Evolutionary conservation across 2,329 filamentous ascomycete genomes (phyloP), one percentile per base, ranked within the genome.

Genomic region (Paecilomyces sp.): DNA sequence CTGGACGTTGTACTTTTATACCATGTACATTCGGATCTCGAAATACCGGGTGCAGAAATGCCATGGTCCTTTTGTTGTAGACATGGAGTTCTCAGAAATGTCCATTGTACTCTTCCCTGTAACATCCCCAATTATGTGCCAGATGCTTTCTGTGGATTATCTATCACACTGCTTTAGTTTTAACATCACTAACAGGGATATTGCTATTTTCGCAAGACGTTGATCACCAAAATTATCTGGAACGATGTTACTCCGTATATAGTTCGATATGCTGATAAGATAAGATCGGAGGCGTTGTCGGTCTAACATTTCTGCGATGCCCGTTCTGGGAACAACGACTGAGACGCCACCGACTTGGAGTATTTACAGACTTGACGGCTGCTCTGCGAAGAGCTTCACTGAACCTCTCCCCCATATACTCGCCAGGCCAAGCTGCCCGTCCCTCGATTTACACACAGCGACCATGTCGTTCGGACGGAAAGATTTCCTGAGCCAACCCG

Each of bases 401-500:
- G 5, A 47, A 22, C 18, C 41, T 47, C 36, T 33, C 36, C 13
- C 36, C n/a, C 41, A 47, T 47, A 18, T 18, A 47, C n/a, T 33
- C 33, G 54, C 54, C 13, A 36, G 54, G 22, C 34, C 18, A 18
- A 31, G 12, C 33, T 52, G 15, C 24, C 53, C n/a, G 55, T 51
- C 11, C 56, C 54, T 52, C 31, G 31, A 9, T 12, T 41, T 50
- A 57, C 59, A 47, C 15, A 47, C 61, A 61, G 58, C 62, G 68
- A 75, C 51, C 6, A 88, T 88, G 85, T 82, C 83, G 60, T 74
- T 71, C 58, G 82, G 82, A 61, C 82, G 84, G 68, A 88, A 91
- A 80, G 92, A 97, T 77, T 97, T 97, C 71, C 78, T 97, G 62
- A 92, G 84, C 77, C 92, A 96, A 76, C 88, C 89, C 63, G 89